Evolutionary conservation across 257 asterid genomes (phyloP).

Genomic region (Primulina tabacum): DNA sequence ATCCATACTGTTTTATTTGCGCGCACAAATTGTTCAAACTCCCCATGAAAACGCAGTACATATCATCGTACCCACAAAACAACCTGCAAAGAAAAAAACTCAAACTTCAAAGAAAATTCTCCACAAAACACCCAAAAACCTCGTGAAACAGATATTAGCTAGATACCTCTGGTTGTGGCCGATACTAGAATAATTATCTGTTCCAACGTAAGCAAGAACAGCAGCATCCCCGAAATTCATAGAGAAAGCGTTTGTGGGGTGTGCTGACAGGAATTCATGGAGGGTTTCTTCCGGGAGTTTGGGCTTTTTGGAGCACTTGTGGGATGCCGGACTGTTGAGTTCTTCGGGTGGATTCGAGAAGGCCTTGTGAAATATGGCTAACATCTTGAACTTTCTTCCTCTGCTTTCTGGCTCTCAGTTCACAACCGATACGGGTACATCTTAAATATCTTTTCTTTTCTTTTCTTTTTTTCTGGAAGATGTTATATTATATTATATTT

Average conservation of each 20-base stretch:
- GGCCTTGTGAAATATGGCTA: constrained; percentile 76
- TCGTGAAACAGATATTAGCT: not conserved
- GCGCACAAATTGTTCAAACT: constrained; percentile 65
- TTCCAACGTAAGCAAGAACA: constrained; percentile 58
- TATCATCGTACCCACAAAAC: constrained; percentile 69
- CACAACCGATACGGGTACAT: no score
- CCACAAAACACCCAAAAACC: not conserved
- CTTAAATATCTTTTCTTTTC: no score
- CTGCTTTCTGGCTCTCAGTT: not conserved
- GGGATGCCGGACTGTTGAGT: constrained; percentile 70
- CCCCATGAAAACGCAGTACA: constrained; percentile 74
- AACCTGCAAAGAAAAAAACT: constrained; percentile 34
- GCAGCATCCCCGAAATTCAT: constrained; percentile 63
- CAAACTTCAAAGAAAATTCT: not conserved
- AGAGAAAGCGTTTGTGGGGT: constrained; percentile 43
- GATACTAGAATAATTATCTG: constrained; percentile 24
- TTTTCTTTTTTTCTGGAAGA: no score
- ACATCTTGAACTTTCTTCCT: constrained; percentile 30
- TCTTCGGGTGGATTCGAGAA: constrained; percentile 83
- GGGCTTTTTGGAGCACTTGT: constrained; percentile 30
- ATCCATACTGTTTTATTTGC: constrained; percentile 67
- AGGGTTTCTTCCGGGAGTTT: constrained; percentile 64
- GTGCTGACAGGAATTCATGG: constrained; percentile 36
- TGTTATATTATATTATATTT: no score
- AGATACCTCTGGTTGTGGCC: constrained; percentile 39